phyloP scores from a whole-genome alignment of 208 protist species.

The Trypanosoma brucei region DNA sequence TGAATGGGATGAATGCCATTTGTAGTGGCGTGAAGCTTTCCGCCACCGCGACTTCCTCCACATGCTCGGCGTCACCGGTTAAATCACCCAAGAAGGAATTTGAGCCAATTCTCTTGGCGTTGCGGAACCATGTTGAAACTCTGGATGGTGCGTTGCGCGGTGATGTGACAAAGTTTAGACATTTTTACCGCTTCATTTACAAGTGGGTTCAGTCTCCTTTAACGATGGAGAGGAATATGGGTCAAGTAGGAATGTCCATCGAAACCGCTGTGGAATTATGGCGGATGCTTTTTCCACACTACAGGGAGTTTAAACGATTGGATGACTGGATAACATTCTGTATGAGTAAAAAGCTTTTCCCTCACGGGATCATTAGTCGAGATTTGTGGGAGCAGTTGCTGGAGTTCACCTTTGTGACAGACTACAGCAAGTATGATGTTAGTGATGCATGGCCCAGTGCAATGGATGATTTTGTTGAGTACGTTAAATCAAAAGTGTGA shows the following conservation, averaged over 20 bases:
- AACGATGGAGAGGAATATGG: constrained; percentile 7
- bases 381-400: constrained; percentile 77
- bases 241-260: constrained; percentile 18
- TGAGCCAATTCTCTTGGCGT: constrained; percentile 6
- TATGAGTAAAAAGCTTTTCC: constrained; percentile 19
- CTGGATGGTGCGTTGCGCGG: constrained; percentile 12
- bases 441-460: constrained; percentile 74
- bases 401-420: constrained; percentile 42
- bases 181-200: constrained; percentile 33
- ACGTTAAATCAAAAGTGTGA: constrained; percentile 17
- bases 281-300: constrained; percentile 48
- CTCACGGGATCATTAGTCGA: constrained; percentile 30
- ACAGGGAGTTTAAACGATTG: constrained; percentile 41
- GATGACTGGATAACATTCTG: constrained; percentile 64
- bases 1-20: constrained; percentile 23
- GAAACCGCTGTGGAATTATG: constrained; percentile 61
- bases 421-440: constrained; percentile 54
- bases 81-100: constrained; percentile 8
- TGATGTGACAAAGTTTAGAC: constrained; percentile 13
- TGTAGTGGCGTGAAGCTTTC: neutral
- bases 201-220: constrained; percentile 20
- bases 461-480: constrained; percentile 80
- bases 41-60: no score
- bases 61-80: neutral
- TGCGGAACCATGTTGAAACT: constrained; percentile 5